Base-by-base conservation (phyloP, 2,329 filamentous ascomycete species). In the Diaporthe vaccinii region DNA sequence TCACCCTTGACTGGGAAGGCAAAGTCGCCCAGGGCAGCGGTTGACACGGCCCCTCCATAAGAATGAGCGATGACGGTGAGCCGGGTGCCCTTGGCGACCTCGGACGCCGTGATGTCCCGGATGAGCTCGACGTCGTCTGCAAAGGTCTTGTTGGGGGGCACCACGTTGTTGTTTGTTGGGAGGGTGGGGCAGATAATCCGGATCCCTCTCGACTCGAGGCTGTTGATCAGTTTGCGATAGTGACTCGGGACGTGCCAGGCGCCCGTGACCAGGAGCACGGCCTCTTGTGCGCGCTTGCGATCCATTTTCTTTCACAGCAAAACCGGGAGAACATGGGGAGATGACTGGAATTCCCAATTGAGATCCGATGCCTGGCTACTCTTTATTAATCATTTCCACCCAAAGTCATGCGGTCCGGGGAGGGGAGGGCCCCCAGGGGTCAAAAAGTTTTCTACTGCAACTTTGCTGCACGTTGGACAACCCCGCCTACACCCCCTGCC, bases 41-140 rank as follows among this genome's bases (percentile, higher is more conserved):
- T 77, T 15, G 77, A 75, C 25, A 78, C 74, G 31, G 77, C 41
- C 39, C 79, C 79, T 15, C 78, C 78, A 9, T 77, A 80, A 7
- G 78, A 80, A 49, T 79, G 79, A 6, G 74, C 78, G 25, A 79
- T 55, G 58, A 78, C 46, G 53, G 74, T 73, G 31, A 75, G 69
- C 39, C 61, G 57, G 57, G 69, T 75, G 58, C 74, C 74, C 44
- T 65, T 71, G 17, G 67, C 69, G 57, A 15, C 58, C 69, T 75
- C 74, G 49, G 58, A 39, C 17, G 69, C 58, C 36, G 53, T 59
- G 34, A 75, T 41, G 17, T 49, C 57, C 22, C 69, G 67, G 44
- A 75, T 72, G 15, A 75, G 25, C 8, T 59, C 53, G 28, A 78
- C 51, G 28, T 78, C 78, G 72, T 78, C 78, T 20, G 46, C 41